Conservation (phyloP, 2,329 filamentous ascomycete species). For the Kalmusia sp. region DNA sequence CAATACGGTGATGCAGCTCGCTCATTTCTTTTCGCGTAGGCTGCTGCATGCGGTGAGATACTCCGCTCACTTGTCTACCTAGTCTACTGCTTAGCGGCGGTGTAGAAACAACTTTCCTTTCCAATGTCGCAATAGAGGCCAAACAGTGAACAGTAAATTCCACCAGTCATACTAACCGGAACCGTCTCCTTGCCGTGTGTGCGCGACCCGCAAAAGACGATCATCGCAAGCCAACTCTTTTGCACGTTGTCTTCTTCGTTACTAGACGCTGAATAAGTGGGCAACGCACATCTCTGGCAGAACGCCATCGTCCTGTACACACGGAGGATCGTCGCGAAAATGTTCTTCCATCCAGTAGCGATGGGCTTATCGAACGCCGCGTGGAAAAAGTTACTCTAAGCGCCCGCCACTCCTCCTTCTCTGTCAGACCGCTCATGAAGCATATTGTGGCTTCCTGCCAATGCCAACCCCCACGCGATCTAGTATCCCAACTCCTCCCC, state of each 20-base stretch:
- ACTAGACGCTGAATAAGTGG: not conserved
- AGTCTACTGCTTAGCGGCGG: not conserved
- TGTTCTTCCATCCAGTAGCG: constrained; percentile 1
- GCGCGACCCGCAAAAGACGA: not conserved
- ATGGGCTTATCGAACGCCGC: no score
- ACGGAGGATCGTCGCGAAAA: not conserved
- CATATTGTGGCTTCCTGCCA: constrained; percentile 8
- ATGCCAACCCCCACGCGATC: constrained; percentile 8
- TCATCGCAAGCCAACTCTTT: not conserved
- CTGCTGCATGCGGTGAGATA: constrained; percentile 9
- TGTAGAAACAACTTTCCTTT: not conserved
- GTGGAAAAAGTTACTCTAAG: not conserved
- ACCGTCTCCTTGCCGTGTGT: not conserved
- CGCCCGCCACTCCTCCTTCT: not conserved
- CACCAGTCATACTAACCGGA: not conserved
- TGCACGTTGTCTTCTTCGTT: not conserved
- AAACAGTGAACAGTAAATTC: not conserved
- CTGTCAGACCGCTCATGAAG: constrained; percentile 5
- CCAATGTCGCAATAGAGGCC: not conserved
- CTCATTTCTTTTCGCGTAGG: constrained; percentile 1
- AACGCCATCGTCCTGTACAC: not conserved
- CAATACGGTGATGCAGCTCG: not conserved
- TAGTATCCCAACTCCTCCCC: constrained; percentile 9
- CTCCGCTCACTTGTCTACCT: constrained; percentile 1
- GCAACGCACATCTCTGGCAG: not conserved